Evolutionary conservation across 305 asterid genomes (phyloP), one percentile per base, ranked within the genome.

Genomic region (Fraxinus albicans): DNA sequence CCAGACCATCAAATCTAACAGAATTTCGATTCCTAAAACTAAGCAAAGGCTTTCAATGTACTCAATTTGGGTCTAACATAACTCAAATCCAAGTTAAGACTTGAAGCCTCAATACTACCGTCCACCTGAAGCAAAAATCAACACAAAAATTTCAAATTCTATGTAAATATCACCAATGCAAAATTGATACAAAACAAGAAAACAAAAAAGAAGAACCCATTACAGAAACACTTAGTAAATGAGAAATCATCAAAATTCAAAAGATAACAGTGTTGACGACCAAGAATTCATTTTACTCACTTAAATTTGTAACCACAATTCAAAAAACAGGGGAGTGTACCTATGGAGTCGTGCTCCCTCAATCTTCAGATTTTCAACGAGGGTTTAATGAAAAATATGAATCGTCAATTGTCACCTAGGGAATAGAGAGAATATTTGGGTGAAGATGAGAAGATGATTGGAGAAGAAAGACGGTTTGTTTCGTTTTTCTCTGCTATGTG

Each of bases 41-140:
- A 78, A 81, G 85, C 69, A 86, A 82, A 40, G 87, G 84, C 72
- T 83, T 91, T 3, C 77, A 83, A 25, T 25, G 27, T 38, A 77
- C 84, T 85, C 83, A 88, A 90, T 82, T 88, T 90, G 82, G 27
- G 27, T 25, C 27, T 25, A 25, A 25, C 27, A 25, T 25, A 25
- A 25, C 27, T 25, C 27, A 25, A 92, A 89, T 77, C 90, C 87
- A 88, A 84, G 72, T 90, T 91, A 63, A 91, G 79, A 77, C 94
- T 86, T 76, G 95, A 87, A 87, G 90, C 87, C 89, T 97, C 94
- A 81, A 91, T 88, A 83, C 33, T 31, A 31, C 33, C 33, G 33
- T 31, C 97, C 86, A 76, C 91, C 98, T 90, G 89, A 76, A 31
- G 33, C 33, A 31, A 31, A 31, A 31, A 31, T 31, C 33, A 31